These are phyloP conservation scores for Yamadazyma siamensis DNA, from an alignment of 1,139 yeast genomes.

Conservation along the genomic window DNA sequence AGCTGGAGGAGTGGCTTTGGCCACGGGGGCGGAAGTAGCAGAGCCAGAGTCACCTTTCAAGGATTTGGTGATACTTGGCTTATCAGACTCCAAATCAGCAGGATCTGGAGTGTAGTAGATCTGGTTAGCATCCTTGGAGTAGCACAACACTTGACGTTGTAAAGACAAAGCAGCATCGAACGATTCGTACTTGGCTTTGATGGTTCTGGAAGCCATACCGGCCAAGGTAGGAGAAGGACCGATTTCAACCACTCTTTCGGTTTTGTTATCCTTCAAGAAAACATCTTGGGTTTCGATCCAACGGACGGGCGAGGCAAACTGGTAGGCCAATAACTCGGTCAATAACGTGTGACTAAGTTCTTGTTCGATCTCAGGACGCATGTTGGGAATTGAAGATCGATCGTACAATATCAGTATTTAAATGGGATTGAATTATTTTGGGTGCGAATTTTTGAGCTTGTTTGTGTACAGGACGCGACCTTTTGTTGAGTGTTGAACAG, in stretches of 20 bases:
- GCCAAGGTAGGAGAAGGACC: slow-evolving; percentile 99
- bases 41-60: slow-evolving; percentile 17
- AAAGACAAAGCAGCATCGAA: slow-evolving; percentile 96
- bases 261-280: slow-evolving; percentile 86
- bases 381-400: slow-evolving; percentile 26
- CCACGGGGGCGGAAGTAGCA: slow-evolving; percentile 14
- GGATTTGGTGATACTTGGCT: slow-evolving; percentile 25
- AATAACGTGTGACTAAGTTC: slow-evolving; percentile 92
- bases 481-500: background rate
- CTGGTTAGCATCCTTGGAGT: slow-evolving; percentile 93
- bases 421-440: slow-evolving; percentile 1
- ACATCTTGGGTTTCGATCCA: slow-evolving; percentile 99
- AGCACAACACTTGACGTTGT: slow-evolving; percentile 94
- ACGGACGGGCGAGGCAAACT: slow-evolving; percentile 98
- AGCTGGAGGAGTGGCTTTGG: slow-evolving; percentile 18
- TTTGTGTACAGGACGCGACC: background rate
- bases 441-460: slow-evolving; percentile 2
- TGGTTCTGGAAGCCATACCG: slow-evolving; percentile 97
- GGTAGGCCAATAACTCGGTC: slow-evolving; percentile 95
- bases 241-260: slow-evolving; percentile 95
- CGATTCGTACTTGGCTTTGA: slow-evolving; percentile 93
- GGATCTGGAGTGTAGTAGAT: slow-evolving; percentile 95
- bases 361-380: slow-evolving; percentile 98
- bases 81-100: slow-evolving; percentile 46
- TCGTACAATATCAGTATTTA: background rate